Conservation (phyloP, 129 eudicot genomes). For the Lactuca sativa region DNA sequence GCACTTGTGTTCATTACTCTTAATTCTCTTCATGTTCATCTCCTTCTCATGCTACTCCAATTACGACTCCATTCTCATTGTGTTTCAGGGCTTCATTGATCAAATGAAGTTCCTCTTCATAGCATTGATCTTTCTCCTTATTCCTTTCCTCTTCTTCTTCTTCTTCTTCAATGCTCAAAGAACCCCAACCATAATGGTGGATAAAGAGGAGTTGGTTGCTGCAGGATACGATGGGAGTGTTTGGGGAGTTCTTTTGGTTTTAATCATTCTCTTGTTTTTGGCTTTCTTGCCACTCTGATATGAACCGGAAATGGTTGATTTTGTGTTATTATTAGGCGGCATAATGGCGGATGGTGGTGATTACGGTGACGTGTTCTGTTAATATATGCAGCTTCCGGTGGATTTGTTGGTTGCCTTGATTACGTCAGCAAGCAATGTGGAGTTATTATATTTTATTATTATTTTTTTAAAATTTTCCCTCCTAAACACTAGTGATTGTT, state of each 20-base stretch:
- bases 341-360: not conserved
- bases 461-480: slow-evolving; percentile 19
- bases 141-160: slow-evolving; percentile 4
- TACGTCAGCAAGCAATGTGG: not conserved
- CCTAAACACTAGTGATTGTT: slow-evolving; percentile 19
- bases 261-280: slow-evolving; percentile 19
- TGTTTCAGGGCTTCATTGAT: slow-evolving; percentile 7
- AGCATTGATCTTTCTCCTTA: not conserved
- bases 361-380: not conserved
- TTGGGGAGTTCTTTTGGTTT: slow-evolving; percentile 18
- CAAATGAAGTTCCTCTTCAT: slow-evolving; percentile 16
- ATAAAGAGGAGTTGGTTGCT: slow-evolving; percentile 3
- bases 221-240: not conserved
- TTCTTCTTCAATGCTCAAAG: slow-evolving; percentile 5
- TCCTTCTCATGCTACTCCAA: slow-evolving; percentile 30
- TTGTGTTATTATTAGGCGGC: not conserved
- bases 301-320: not conserved
- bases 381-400: slow-evolving; percentile 2
- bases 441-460: not conserved
- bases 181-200: slow-evolving; percentile 1
- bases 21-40: slow-evolving; percentile 28
- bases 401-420: slow-evolving; percentile 5
- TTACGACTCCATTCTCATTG: not conserved
- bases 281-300: slow-evolving; percentile 21
- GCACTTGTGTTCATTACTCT: slow-evolving; percentile 25